Percentiles rank a stretch among this genome's conserved stretches.
Conservation (phyloP, 2,329 filamentous ascomycete genomes). For the Balansia obtecta region DNA sequence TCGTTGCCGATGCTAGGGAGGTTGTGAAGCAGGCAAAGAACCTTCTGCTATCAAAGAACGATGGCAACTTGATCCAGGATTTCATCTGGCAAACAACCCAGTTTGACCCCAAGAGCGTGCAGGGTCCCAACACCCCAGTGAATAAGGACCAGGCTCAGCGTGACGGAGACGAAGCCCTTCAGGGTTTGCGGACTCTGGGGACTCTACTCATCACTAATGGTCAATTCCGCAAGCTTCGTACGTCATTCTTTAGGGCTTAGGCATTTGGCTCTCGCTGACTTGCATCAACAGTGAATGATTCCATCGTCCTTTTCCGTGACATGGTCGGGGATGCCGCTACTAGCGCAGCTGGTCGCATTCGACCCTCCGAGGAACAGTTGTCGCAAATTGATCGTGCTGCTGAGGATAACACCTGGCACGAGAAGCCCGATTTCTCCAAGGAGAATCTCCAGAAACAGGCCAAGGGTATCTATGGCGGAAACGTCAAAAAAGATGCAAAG, state of each 20-base stretch:
- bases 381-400: constrained; percentile 71
- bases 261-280: not conserved
- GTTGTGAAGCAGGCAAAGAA: constrained; percentile 78
- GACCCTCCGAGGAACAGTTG: constrained; percentile 67
- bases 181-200: constrained; percentile 79
- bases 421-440: constrained; percentile 64
- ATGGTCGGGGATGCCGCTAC: constrained; percentile 83
- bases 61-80: constrained; percentile 87
- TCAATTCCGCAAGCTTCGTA: constrained; percentile 83
- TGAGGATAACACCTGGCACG: constrained; percentile 88
- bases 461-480: constrained; percentile 46
- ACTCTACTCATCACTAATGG: constrained; percentile 89
- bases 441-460: constrained; percentile 57
- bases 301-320: constrained; percentile 68
- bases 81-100: constrained; percentile 91
- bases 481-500: constrained; percentile 44
- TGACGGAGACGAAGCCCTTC: constrained; percentile 70
- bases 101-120: constrained; percentile 51
- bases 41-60: constrained; percentile 83
- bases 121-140: constrained; percentile 52
- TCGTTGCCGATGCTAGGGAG: constrained; percentile 64
- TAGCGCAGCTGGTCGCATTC: constrained; percentile 62
- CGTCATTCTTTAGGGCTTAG: constrained; percentile 22
- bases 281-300: constrained; percentile 52
- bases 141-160: constrained; percentile 67